Evolutionary conservation across 108 stramenopile species (phyloP).

Genomic region (Nitzschia inconspicua): DNA sequence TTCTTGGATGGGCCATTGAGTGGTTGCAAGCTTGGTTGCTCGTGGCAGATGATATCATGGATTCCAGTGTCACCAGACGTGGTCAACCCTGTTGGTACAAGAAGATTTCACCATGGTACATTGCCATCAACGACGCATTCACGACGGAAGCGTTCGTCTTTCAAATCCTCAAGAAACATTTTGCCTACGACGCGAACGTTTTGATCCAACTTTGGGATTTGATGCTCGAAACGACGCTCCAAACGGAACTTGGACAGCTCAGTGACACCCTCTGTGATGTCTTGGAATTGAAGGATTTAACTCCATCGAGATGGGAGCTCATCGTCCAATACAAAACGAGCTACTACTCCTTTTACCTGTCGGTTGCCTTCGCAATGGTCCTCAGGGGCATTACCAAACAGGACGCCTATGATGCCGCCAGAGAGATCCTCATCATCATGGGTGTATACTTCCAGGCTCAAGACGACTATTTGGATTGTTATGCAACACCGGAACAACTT

Average conservation of each 20-base stretch:
- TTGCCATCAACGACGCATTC: constrained; percentile 73
- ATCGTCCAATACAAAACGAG: constrained; percentile 99
- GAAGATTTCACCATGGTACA: constrained; percentile 59
- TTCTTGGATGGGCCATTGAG: constrained; percentile 96
- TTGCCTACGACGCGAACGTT: constrained; percentile 45
- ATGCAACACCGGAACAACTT: constrained; percentile 88
- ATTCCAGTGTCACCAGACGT: constrained; percentile 93
- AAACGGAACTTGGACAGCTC: constrained; percentile 97
- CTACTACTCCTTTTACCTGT: constrained; percentile 98
- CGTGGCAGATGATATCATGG: constrained; percentile 99
- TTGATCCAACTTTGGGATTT: constrained; percentile 28
- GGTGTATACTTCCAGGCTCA: constrained; percentile 99
- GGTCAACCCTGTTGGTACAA: constrained; percentile 98
- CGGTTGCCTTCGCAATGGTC: constrained; percentile 81
- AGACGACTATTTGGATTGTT: constrained; percentile 99
- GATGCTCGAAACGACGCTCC: constrained; percentile 70
- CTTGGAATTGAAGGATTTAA: constrained; percentile 74
- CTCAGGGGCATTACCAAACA: constrained; percentile 32
- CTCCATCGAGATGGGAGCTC: constrained; percentile 75
- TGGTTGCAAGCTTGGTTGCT: constrained; percentile 98
- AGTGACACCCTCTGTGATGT: constrained; percentile 79
- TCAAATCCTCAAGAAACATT: constrained; percentile 79
- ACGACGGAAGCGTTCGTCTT: constrained; percentile 87
- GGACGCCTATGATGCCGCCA: constrained; percentile 32
- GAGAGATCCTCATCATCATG: constrained; percentile 50